These are phyloP conservation scores for Pyrenopolyporus hunteri DNA, from an alignment of 495 filamentous ascomycete species.

Conservation along the genomic window DNA sequence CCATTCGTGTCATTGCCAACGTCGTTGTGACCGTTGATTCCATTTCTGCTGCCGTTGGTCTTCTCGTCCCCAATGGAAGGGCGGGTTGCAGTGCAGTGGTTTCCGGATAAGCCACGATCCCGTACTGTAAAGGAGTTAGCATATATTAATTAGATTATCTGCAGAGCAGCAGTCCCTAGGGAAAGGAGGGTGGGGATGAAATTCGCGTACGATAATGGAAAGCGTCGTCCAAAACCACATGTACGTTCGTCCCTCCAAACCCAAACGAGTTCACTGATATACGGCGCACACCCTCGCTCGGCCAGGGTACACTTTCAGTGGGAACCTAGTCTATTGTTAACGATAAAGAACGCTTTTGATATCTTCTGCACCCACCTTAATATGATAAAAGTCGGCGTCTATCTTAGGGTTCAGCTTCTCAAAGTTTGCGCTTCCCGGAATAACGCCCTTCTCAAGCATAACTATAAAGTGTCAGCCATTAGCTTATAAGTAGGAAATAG, in stretches of 20 bases:
- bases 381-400: conserved; percentile 37
- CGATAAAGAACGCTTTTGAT: not conserved
- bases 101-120: conserved; percentile 24
- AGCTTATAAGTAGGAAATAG: not conserved
- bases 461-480: conserved; percentile 27
- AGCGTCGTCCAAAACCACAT: conserved; percentile 59
- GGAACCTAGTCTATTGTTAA: conserved; percentile 34
- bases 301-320: conserved; percentile 34
- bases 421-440: conserved; percentile 52
- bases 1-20: conserved; percentile 21
- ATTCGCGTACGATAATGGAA: conserved; percentile 20
- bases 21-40: not conserved
- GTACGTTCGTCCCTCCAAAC: conserved; percentile 64
- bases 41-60: not conserved
- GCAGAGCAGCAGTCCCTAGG: not conserved
- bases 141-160: not conserved
- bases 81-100: conserved; percentile 36
- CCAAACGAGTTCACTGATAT: conserved; percentile 63
- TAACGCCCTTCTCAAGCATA: conserved; percentile 57
- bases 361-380: conserved; percentile 14
- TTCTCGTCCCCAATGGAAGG: not conserved
- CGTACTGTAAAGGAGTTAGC: conserved; percentile 10
- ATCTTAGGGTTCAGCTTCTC: conserved; percentile 55
- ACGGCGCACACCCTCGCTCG: conserved; percentile 45
- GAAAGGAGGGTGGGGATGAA: too few relatives aligned